These are phyloP conservation scores for Flaveria linearis DNA, from an alignment of 129 eudicot species.

Conservation along the genomic window DNA sequence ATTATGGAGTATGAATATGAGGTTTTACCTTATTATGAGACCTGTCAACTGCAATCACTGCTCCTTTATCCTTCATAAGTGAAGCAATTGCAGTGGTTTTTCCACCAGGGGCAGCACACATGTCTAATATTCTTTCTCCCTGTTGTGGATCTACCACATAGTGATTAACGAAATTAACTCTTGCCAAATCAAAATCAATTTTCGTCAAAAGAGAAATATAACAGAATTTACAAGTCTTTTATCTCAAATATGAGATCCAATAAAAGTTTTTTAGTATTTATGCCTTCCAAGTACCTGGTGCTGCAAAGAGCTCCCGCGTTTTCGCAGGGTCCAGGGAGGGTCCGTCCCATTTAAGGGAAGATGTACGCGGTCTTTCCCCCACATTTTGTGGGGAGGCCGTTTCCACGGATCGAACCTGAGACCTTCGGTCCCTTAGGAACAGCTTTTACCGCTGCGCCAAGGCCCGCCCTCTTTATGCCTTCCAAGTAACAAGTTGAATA, in stretches of 20 bases:
- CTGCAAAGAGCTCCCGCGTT: no score
- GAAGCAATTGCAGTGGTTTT: conserved; percentile 97
- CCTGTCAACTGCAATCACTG: conserved; percentile 83
- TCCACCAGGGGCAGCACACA: conserved; percentile 99
- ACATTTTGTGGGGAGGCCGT: no score
- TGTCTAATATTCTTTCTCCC: conserved; percentile 90
- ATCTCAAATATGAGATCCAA: conserved; percentile 1
- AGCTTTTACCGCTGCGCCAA: no score
- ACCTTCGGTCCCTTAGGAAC: no score
- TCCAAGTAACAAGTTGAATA: conserved; percentile 12
- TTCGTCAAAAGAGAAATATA: neutral
- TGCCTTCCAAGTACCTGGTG: neutral
- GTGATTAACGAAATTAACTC: neutral
- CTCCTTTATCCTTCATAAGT: conserved; percentile 92
- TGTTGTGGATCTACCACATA: conserved; percentile 73
- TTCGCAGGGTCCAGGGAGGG: no score
- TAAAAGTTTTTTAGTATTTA: neutral
- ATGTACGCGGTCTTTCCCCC: no score
- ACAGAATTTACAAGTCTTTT: conserved; percentile 4
- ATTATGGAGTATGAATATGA: neutral
- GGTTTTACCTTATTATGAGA: conserved; percentile 94
- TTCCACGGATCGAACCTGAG: no score
- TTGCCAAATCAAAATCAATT: neutral
- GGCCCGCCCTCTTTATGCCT: no score
- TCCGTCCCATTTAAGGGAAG: no score